These are phyloP conservation scores for Bipolaris cookei DNA, from an alignment of 2,329 filamentous ascomycete species.

Conservation along the genomic window DNA sequence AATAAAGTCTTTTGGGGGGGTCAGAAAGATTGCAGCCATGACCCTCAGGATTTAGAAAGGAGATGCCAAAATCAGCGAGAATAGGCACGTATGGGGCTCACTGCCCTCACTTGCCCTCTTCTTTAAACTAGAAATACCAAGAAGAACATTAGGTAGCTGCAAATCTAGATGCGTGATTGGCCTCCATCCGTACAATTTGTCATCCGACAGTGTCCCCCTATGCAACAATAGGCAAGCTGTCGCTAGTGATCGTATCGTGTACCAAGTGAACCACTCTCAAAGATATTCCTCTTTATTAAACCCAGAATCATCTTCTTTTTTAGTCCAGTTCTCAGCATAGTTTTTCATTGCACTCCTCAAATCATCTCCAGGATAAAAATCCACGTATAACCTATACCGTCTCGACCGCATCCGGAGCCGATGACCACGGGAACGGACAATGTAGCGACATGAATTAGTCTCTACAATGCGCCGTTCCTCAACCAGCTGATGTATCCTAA, in stretches of 20 bases:
- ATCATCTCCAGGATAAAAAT: slow-evolving; percentile 4
- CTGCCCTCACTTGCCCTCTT: neutral
- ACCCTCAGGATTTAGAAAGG: neutral
- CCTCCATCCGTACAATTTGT: neutral
- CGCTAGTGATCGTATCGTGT: neutral
- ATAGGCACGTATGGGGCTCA: neutral
- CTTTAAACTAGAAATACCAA: neutral
- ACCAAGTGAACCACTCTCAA: neutral
- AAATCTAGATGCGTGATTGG: neutral
- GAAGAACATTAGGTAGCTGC: neutral
- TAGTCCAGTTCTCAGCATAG: neutral
- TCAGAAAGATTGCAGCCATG: neutral
- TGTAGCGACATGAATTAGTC: neutral
- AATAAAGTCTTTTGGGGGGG: neutral
- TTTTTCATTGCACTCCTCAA: neutral
- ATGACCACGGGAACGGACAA: slow-evolving; percentile 14
- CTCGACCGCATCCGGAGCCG: slow-evolving; percentile 15
- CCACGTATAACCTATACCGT: slow-evolving; percentile 14
- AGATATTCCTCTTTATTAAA: neutral
- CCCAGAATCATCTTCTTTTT: neutral
- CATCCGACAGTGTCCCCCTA: neutral
- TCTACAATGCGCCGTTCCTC: slow-evolving; percentile 1
- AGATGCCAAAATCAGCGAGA: slow-evolving; percentile 3
- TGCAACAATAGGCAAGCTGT: neutral
- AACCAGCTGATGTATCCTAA: slow-evolving; percentile 16